Base-by-base conservation (phyloP, 306 rosid species). In the Ziziphus jujuba region DNA sequence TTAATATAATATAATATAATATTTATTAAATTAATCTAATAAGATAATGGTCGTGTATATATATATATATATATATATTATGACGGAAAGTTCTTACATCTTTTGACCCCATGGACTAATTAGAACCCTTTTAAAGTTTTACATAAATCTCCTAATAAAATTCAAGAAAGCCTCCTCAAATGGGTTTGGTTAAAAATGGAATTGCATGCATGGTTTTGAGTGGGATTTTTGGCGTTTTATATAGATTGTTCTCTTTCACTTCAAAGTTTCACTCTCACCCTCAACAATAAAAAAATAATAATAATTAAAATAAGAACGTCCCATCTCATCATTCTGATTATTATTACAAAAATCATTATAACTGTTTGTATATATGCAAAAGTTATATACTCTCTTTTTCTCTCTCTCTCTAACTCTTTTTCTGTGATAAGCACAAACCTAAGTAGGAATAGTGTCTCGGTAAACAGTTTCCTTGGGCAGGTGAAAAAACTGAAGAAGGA, bases 171-270 rank as follows among this genome's bases (percentile, higher is more conserved):
- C 74, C 79, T 77, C 65, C 51, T 43, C 65, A 23, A 59, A 45
- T 49, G 25, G 60, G 87, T 74, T 74, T 80, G 76, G 85, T 79
- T 75, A 62, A 77, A 76, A 71, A 70, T 76, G 73, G 85, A 74
- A 79, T 59, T 77, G 59, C 73, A 84, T 77, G 88, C 87, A 75
- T 87, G 87, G 84, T 83, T 89, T 83, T 84, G 78, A 77, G 86
- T 81, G 89, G 61, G 66, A 62, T 77, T 87, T 72, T 87, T 87
- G 96, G 89, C 87, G 76, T 79, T 81, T 89, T 89, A 91, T 78
- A 1, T 64, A 60, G 20, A 69, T 72, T 75, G 72, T 67, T 72
- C 61, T 58, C 83, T 59, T 80, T 73, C 62, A 24, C 69, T 69
- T 66, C 80, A 47, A n/a, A 65, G 71, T 78, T 82, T 84, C 87